Conservation (phyloP, 2,329 filamentous ascomycete species). For the Talaromyces rugulosus region DNA sequence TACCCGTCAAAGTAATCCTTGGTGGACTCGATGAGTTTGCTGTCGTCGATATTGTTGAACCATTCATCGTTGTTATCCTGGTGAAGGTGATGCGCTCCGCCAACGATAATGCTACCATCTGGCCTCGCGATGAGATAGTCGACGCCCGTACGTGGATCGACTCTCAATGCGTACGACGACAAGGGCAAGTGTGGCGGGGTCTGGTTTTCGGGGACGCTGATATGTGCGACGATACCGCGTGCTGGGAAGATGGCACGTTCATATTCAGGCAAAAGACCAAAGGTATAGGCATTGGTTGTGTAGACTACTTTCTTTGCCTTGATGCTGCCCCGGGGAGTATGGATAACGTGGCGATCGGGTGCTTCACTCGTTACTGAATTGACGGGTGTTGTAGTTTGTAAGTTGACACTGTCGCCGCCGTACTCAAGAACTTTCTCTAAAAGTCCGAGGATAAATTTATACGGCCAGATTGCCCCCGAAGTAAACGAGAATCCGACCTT, state of each 20-base stretch:
- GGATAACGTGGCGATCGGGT: constrained; percentile 55
- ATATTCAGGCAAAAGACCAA: constrained; percentile 67
- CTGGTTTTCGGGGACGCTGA: constrained; percentile 24
- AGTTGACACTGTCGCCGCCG: constrained; percentile 39
- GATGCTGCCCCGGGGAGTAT: constrained; percentile 61
- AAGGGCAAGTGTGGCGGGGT: constrained; percentile 29
- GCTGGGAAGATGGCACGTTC: constrained; percentile 71
- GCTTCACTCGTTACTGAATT: constrained; percentile 19
- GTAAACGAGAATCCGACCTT: constrained; percentile 35
- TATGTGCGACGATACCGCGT: constrained; percentile 52
- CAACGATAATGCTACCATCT: constrained; percentile 55
- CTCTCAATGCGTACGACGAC: constrained; percentile 58
- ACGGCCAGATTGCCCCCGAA: constrained; percentile 52
- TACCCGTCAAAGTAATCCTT: constrained; percentile 37
- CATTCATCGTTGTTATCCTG: constrained; percentile 28
- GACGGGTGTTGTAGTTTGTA: constrained; percentile 52
- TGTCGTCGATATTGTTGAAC: constrained; percentile 47
- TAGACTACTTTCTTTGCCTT: constrained; percentile 64
- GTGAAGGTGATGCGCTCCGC: constrained; percentile 53
- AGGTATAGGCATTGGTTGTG: constrained; percentile 81
- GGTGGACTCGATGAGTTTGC: constrained; percentile 46
- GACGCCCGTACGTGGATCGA: constrained; percentile 49
- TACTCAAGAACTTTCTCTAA: background rate
- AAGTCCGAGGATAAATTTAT: constrained; percentile 65
- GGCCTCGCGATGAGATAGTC: constrained; percentile 61